Evolutionary conservation across 768 basidiomycete genomes (phyloP).

Genomic region (Psilocybe azurescens): DNA sequence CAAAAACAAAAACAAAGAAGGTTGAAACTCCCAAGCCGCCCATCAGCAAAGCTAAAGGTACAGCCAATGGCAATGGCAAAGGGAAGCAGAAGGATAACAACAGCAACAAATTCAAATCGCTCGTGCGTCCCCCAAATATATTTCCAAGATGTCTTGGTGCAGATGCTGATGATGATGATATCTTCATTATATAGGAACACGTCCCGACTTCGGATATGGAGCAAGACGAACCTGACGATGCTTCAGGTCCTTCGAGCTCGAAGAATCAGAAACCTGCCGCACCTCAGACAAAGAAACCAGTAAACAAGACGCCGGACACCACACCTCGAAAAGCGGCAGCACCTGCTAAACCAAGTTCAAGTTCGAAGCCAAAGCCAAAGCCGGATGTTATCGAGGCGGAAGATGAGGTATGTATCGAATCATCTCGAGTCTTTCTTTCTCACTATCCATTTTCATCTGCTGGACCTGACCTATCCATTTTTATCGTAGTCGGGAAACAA

Average conservation of each 20-base stretch:
- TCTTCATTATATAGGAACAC: constrained; percentile 19
- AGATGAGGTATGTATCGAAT: constrained; percentile 8
- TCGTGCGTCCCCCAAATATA: constrained; percentile 28
- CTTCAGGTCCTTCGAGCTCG: constrained; percentile 12
- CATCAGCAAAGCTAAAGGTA: constrained; percentile 6
- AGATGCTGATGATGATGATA: no score
- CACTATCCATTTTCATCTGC: background rate
- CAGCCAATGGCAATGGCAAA: constrained; percentile 8
- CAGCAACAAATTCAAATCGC: constrained; percentile 41
- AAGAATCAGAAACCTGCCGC: background rate
- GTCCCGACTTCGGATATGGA: constrained; percentile 48
- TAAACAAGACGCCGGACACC: constrained; percentile 6
- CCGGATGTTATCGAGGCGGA: constrained; percentile 1
- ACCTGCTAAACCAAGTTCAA: constrained; percentile 4
- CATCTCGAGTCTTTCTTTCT: background rate
- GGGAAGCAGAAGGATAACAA: constrained; percentile 21
- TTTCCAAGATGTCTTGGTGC: background rate
- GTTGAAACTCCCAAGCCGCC: background rate
- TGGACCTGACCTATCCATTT: background rate
- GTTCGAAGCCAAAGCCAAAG: constrained; percentile 2
- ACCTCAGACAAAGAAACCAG: constrained; percentile 7
- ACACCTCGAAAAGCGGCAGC: constrained; percentile 16
- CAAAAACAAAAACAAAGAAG: constrained; percentile 18
- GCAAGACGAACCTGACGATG: constrained; percentile 26
- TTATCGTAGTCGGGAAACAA: constrained; percentile 24